Conservation (phyloP, 164 flowering plant genomes). For the Buxus sempervirens region DNA sequence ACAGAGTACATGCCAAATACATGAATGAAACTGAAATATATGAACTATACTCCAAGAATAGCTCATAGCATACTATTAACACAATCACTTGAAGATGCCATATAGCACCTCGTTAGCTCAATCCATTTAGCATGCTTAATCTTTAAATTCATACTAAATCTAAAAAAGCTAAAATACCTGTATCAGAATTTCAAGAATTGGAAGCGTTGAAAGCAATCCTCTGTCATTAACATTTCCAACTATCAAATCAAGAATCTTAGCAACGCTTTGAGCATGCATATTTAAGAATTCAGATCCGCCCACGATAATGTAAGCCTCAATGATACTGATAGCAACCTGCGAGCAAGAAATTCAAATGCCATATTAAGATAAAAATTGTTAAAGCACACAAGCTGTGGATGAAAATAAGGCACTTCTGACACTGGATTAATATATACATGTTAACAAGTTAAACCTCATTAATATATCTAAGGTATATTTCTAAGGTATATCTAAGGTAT, state of each 20-base stretch:
- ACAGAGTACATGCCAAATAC: too few species aligned
- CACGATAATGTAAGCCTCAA: constrained; percentile 71
- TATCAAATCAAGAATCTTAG: constrained; percentile 70
- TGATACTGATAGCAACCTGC: constrained; percentile 72
- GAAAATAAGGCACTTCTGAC: neutral
- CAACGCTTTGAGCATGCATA: constrained; percentile 69
- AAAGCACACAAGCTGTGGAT: neutral
- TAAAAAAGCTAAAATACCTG: constrained; percentile 52
- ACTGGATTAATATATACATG: neutral
- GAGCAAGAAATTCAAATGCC: constrained; percentile 11
- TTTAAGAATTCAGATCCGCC: constrained; percentile 78
- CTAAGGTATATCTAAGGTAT: too few species aligned
- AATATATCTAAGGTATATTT: too few species aligned
- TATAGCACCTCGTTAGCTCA: too few species aligned
- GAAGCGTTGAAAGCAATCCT: constrained; percentile 78
- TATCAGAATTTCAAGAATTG: constrained; percentile 69
- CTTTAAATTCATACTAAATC: neutral
- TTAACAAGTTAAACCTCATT: neutral
- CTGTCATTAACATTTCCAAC: constrained; percentile 86
- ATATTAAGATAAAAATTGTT: neutral
- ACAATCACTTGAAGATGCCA: too few species aligned
- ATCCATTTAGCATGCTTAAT: too few species aligned
- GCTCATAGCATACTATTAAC: too few species aligned
- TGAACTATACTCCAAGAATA: too few species aligned
- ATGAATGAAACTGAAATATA: too few species aligned